Evolutionary conservation across 257 asterid species (phyloP).

Genomic region (Solanum pennellii): DNA sequence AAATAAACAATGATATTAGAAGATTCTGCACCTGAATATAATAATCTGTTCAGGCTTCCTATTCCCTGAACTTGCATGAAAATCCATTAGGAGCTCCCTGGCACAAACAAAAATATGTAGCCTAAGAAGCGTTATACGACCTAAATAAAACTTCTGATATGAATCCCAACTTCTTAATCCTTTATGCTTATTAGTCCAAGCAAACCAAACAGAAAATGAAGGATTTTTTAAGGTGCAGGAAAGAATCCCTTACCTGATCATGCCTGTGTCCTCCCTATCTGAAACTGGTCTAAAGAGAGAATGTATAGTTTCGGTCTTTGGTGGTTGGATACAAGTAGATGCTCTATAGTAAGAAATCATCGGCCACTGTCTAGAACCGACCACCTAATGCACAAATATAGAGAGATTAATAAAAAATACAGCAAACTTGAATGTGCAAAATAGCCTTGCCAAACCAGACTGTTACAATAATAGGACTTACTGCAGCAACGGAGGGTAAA

Average conservation of each 20-base stretch:
- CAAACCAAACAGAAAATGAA: not conserved
- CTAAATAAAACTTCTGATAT: not conserved
- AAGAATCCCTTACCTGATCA: conserved; percentile 14
- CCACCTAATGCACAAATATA: conserved; percentile 19
- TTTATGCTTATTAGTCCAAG: not conserved
- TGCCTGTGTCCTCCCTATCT: conserved; percentile 29
- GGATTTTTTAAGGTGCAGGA: not conserved
- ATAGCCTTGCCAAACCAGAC: not conserved
- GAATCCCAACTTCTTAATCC: not conserved
- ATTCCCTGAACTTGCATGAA: conserved; percentile 25
- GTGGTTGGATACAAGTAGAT: conserved; percentile 20
- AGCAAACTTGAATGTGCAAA: not conserved
- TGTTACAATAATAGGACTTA: conserved; percentile 1
- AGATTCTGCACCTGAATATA: conserved; percentile 27
- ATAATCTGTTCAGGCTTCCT: conserved; percentile 35
- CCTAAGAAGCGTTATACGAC: not conserved
- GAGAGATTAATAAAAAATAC: not conserved
- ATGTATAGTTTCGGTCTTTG: conserved; percentile 23
- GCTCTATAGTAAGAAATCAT: conserved; percentile 39
- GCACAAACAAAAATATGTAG: not conserved
- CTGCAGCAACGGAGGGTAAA: conserved; percentile 40
- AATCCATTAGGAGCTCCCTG: conserved; percentile 43
- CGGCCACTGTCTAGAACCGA: conserved; percentile 50
- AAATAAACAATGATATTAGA: not conserved
- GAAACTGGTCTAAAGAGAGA: conserved; percentile 34